A percentile compares a stretch with the other conserved stretches of the same genome.
These are phyloP conservation scores for Niebla homalea DNA, from an alignment of 495 filamentous ascomycete species.

Conservation along the genomic window DNA sequence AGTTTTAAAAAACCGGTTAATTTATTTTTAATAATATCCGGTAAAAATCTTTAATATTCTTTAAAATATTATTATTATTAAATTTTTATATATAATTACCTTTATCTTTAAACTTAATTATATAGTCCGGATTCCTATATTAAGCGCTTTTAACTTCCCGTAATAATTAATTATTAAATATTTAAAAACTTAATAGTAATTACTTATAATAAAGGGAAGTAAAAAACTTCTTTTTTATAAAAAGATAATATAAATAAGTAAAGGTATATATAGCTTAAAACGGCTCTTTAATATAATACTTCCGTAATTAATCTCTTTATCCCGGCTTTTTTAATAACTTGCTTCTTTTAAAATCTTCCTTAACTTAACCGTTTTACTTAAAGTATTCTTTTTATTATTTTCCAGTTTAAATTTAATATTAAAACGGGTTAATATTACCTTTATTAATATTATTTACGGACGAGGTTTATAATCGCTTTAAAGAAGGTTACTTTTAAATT, in stretches of 20 bases:
- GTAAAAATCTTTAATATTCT: neutral
- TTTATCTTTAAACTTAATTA: slow-evolving; percentile 13
- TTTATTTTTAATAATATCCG: slow-evolving; percentile 15
- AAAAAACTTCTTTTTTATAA: neutral
- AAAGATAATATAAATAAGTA: neutral
- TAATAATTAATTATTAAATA: slow-evolving; percentile 25
- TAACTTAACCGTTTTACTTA: slow-evolving; percentile 6
- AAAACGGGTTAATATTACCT: neutral
- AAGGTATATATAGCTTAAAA: slow-evolving; percentile 18
- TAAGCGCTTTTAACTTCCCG: slow-evolving; percentile 24
- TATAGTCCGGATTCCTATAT: slow-evolving; percentile 23
- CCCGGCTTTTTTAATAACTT: slow-evolving; percentile 4
- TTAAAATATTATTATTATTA: neutral
- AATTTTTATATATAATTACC: too few species aligned
- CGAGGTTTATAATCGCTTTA: slow-evolving; percentile 7
- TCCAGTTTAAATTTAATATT: slow-evolving; percentile 2
- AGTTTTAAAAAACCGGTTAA: neutral
- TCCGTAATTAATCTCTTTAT: neutral
- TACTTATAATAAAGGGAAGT: neutral
- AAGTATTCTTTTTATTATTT: slow-evolving; percentile 11
- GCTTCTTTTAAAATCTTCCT: slow-evolving; percentile 10
- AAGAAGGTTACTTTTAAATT: slow-evolving; percentile 9
- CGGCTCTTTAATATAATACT: slow-evolving; percentile 16
- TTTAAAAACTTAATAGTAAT: slow-evolving; percentile 14
- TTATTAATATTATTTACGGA: neutral